Percentiles rank a stretch among this genome's conserved stretches.
phyloP scores from a whole-genome alignment of 192 early-diverging fungal genomes.

The Backusella luteola region DNA sequence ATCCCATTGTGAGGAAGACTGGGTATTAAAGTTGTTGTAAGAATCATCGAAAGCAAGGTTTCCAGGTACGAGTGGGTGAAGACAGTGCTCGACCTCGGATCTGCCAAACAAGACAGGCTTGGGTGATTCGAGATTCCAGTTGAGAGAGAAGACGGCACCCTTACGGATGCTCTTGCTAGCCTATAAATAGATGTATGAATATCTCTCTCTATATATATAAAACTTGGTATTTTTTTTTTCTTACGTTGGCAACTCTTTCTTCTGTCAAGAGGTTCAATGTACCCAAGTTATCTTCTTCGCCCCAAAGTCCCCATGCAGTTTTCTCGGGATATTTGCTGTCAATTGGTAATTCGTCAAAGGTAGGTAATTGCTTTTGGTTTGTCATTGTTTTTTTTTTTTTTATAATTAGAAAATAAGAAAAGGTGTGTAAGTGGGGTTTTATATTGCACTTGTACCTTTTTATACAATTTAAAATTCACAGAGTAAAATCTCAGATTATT shows the following conservation, averaged over 20 bases:
- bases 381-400: neutral
- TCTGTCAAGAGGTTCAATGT: constrained; percentile 25
- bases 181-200: neutral
- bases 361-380: constrained; percentile 15
- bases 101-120: constrained; percentile 11
- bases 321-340: constrained; percentile 27
- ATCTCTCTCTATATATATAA: neutral
- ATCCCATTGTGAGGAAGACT: constrained; percentile 38
- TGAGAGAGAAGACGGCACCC: constrained; percentile 31
- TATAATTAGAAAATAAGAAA: neutral
- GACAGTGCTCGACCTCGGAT: neutral
- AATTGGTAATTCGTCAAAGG: constrained; percentile 30
- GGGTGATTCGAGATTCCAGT: constrained; percentile 30
- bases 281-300: constrained; percentile 34
- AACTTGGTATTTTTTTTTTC: neutral
- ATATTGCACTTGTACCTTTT: neutral
- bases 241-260: constrained; percentile 21
- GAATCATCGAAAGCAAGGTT: constrained; percentile 23
- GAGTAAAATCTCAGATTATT: neutral
- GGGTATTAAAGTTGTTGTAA: constrained; percentile 34
- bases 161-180: constrained; percentile 21
- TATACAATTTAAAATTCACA: neutral
- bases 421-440: neutral
- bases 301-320: constrained; percentile 36
- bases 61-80: constrained; percentile 15